Evolutionary conservation across 2,329 filamentous ascomycete species (phyloP), one percentile per base, ranked within the genome.

Genomic region (Triangularia verruculosa): DNA sequence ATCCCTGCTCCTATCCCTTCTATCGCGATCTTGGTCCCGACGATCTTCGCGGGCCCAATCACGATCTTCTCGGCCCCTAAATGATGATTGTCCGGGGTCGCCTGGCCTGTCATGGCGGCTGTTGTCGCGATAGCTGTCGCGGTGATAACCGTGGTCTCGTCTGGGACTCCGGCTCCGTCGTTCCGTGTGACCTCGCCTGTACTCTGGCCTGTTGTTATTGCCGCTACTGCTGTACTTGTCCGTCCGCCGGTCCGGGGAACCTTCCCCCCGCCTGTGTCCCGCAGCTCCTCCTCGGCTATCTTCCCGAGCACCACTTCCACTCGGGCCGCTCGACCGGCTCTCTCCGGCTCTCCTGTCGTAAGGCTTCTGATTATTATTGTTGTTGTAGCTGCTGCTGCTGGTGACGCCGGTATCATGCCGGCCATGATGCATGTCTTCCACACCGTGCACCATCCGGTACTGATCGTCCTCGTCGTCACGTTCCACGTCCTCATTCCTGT

Each of bases 401-500:
- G 74, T n/a, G 13, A 39, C 73, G 39, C 78, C 76, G 43, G 75
- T 78, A 59, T 78, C 77, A 56, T 83, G 78, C 25, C 80, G 78
- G 24, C 80, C 80, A 47, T 47, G 39, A 58, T 81, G 82, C 76
- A 89, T 82, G 65, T 91, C 88, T 59, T 89, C 85, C 61, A 89
- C 87, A 65, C 92, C 89, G 73, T 96, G 91, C 0, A 97, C 88
- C 86, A 96, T 93, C 61, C 86, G 84, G 73, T 96, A 96, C 24
- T 82, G 80, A 59, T 83, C 75, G 11, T 83, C 75, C 8, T 74
- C 71, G 12, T 75, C 68, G 8, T 73, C 73, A 4, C 66, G 74
- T 62, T 77, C 75, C 15, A 82, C 80, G 22, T 85, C 84, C 34
- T 88, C 83, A n/a, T 86, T 86, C 66, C 92, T 85, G 74, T 98